Conservation (phyloP, 495 filamentous ascomycete species). For the Aspergillus mulundensis region DNA sequence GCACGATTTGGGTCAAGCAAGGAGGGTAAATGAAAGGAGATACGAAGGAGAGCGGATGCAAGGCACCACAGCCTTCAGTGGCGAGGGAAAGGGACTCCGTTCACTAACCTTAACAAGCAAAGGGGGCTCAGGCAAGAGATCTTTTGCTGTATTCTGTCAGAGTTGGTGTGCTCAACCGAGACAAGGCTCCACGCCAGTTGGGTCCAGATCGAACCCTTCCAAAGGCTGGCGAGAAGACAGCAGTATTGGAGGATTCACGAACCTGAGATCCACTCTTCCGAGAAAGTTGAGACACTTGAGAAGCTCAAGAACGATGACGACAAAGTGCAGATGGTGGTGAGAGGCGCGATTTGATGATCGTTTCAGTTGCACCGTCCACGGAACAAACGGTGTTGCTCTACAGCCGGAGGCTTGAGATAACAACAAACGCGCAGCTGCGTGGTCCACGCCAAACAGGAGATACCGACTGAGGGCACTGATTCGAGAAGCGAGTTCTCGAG, state of each 20-base stretch:
- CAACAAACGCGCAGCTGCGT: slow-evolving; percentile 16
- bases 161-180: slow-evolving; percentile 35
- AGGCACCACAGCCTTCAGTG: slow-evolving; percentile 29
- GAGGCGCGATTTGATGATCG: slow-evolving; percentile 11
- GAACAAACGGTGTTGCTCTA: slow-evolving; percentile 24
- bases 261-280: slow-evolving; percentile 15
- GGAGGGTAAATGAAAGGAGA: slow-evolving; percentile 30
- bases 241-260: slow-evolving; percentile 9
- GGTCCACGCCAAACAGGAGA: slow-evolving; percentile 12
- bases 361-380: slow-evolving; percentile 15
- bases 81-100: slow-evolving; percentile 24
- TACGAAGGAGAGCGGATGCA: slow-evolving; percentile 36
- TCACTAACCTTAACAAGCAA: slow-evolving; percentile 31
- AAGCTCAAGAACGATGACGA: slow-evolving; percentile 7
- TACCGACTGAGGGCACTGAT: not conserved
- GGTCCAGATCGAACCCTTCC: slow-evolving; percentile 14
- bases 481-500: not conserved
- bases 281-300: slow-evolving; percentile 13
- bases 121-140: slow-evolving; percentile 11
- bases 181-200: slow-evolving; percentile 28
- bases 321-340: slow-evolving; percentile 7
- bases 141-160: slow-evolving; percentile 16
- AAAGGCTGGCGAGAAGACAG: slow-evolving; percentile 6
- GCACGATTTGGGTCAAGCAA: slow-evolving; percentile 36
- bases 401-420: slow-evolving; percentile 7